Base-by-base conservation (phyloP, 768 basidiomycete genomes). In the Collybia sp. region DNA sequence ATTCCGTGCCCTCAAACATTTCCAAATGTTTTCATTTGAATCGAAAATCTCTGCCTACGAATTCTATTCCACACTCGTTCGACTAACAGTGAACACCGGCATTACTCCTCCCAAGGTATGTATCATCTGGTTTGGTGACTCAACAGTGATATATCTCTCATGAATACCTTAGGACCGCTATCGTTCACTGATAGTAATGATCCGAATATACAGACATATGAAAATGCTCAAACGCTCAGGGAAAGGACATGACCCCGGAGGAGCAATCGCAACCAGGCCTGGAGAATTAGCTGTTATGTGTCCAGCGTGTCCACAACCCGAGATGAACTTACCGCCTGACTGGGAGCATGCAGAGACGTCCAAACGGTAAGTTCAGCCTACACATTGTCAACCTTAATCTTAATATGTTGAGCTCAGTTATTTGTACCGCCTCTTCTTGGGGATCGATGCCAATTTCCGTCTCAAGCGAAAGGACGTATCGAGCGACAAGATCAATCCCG, bases 241-340 rank as follows among this genome's bases (percentile, higher is more conserved):
- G 3, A 19, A 51, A 16, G 58, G 51, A 12, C 53, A 60, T 41
- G 49, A 50, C 34, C 45, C 42, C 5, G 37, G 25, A 0, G 59
- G 59, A 2, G 44, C 51, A 5, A 33, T 18, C 2, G 56, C 45
- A 13, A 59, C 58, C 1, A n/a, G 20, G 17, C 31, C 30, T 2
- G 61, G 62, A 5, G 53, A 49, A 32, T 46, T 57, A 5, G 60
- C 53, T 6, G 30, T 62, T 6, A 42, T 43, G 16, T 63, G 62
- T 45, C 58, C 59, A 5, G 55, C 59, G n/a, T 62, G 61, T 35
- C 60, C 58, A 1, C 45, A 53, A 17, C 53, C 53, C 2, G 55
- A 46, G 2, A 45, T 51, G 11, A 62, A 62, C 48, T 41, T 71
- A 1, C 58, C 57, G 0, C 39, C 43, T 1, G 51, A 51, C 19